A percentile compares a stretch with the other conserved stretches of the same genome.
These are phyloP conservation scores for Halteria grandinella DNA, from an alignment of 73 alveolate genomes.

Conservation along the genomic window DNA sequence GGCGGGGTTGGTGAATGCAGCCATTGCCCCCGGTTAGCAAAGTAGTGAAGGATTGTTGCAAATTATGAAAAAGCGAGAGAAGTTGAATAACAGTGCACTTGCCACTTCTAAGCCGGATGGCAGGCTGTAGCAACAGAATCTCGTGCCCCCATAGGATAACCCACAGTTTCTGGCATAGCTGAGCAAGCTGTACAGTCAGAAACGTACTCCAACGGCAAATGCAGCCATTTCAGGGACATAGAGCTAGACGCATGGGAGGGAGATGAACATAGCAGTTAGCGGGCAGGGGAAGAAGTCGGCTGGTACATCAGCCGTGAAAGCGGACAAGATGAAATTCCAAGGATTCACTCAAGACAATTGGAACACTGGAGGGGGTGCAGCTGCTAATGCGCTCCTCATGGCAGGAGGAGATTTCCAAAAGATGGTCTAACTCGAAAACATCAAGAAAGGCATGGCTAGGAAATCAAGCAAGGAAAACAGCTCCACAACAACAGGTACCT, in stretches of 20 bases:
- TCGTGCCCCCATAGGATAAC: slow-evolving; percentile 10
- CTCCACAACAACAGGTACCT: no score
- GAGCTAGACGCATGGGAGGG: neutral
- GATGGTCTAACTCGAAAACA: no score
- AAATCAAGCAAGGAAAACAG: no score
- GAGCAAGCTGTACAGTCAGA: slow-evolving; percentile 24
- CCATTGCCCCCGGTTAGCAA: neutral
- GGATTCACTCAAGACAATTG: slow-evolving; percentile 38
- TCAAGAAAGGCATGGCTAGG: no score
- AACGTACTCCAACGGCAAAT: slow-evolving; percentile 48
- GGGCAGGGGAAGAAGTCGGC: neutral
- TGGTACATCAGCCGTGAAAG: neutral
- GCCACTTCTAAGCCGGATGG: no score
- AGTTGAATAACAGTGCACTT: slow-evolving; percentile 49
- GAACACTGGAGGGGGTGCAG: no score
- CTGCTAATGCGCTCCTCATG: no score
- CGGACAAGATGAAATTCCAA: neutral
- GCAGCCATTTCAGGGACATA: slow-evolving; percentile 1
- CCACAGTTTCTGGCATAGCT: slow-evolving; percentile 1
- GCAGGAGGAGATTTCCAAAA: no score
- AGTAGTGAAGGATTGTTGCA: neutral
- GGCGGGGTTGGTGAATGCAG: slow-evolving; percentile 10
- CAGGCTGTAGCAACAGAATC: neutral
- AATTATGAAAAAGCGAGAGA: slow-evolving; percentile 54
- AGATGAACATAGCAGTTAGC: neutral